These are phyloP conservation scores for Dendrostoma leiphaemia DNA, from an alignment of 2,329 filamentous ascomycete species.

Conservation along the genomic window DNA sequence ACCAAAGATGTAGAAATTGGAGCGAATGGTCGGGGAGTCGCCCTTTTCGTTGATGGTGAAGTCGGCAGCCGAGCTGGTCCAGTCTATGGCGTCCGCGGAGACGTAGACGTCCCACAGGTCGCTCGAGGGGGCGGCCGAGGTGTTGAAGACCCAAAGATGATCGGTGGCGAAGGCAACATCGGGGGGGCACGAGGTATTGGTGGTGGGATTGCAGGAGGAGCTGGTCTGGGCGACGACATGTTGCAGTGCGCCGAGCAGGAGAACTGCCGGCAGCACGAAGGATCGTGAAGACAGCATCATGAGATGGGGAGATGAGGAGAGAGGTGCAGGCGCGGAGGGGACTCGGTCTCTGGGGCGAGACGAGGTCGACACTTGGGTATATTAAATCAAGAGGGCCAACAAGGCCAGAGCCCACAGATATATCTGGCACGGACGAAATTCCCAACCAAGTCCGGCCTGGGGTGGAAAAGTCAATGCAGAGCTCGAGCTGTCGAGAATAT, in stretches of 20 bases:
- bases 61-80: conserved; percentile 60
- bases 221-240: conserved; percentile 68
- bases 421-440: too few relatives aligned
- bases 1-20: conserved; percentile 83
- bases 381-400: too few relatives aligned
- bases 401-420: too few relatives aligned
- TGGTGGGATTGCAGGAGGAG: conserved; percentile 73
- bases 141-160: conserved; percentile 64
- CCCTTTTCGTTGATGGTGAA: conserved; percentile 70
- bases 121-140: conserved; percentile 45
- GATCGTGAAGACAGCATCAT: conserved; percentile 27
- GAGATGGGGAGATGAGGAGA: background rate
- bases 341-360: background rate
- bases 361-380: background rate
- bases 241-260: conserved; percentile 41
- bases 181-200: conserved; percentile 63
- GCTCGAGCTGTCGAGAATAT: too few relatives aligned
- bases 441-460: too few relatives aligned
- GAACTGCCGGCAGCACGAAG: conserved; percentile 30
- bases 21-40: conserved; percentile 76
- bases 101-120: conserved; percentile 68
- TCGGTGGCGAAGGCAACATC: conserved; percentile 68
- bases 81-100: conserved; percentile 63
- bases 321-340: background rate
- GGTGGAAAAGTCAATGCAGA: background rate